Conservation (phyloP, 2,329 filamentous ascomycete genomes). For the Colletotrichum noveboracense region DNA sequence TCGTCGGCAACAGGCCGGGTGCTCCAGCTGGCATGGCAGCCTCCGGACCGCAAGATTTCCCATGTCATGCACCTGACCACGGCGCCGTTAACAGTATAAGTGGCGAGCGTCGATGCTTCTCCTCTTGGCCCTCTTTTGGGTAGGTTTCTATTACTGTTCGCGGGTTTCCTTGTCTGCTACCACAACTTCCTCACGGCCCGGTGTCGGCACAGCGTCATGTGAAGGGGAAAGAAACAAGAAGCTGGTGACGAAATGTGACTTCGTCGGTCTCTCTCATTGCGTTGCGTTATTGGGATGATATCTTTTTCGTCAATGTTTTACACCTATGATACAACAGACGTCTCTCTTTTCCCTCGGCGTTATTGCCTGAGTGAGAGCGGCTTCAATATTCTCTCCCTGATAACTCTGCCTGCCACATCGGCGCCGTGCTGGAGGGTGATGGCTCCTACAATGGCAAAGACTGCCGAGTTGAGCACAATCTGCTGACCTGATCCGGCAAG, state of each 20-base stretch:
- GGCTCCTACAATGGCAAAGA: slow-evolving; percentile 89
- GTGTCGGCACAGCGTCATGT: not conserved
- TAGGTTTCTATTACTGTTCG: not conserved
- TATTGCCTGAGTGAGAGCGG: slow-evolving; percentile 28
- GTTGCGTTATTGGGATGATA: not conserved
- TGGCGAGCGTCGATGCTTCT: not conserved
- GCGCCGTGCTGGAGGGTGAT: slow-evolving; percentile 88
- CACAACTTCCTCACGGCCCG: not conserved
- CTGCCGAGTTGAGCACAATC: slow-evolving; percentile 74
- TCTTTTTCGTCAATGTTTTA: slow-evolving; percentile 22
- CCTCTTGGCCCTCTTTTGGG: not conserved
- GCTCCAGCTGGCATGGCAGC: slow-evolving; percentile 16
- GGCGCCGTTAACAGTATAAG: not conserved
- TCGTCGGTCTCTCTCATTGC: not conserved
- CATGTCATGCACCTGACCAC: slow-evolving; percentile 19
- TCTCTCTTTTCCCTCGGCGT: slow-evolving; percentile 11
- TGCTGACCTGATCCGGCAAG: slow-evolving; percentile 76
- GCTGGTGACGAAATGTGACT: not conserved
- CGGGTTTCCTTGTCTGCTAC: not conserved
- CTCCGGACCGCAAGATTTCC: slow-evolving; percentile 12
- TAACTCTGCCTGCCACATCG: slow-evolving; percentile 74
- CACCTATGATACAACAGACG: slow-evolving; percentile 23
- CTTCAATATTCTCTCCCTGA: slow-evolving; percentile 76
- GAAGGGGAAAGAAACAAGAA: not conserved
- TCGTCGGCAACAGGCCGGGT: slow-evolving; percentile 7